Percentiles rank a stretch among this genome's conserved stretches.
Evolutionary conservation across 2,329 filamentous ascomycete species (phyloP).

Genomic region (Cladorrhinum sp.): DNA sequence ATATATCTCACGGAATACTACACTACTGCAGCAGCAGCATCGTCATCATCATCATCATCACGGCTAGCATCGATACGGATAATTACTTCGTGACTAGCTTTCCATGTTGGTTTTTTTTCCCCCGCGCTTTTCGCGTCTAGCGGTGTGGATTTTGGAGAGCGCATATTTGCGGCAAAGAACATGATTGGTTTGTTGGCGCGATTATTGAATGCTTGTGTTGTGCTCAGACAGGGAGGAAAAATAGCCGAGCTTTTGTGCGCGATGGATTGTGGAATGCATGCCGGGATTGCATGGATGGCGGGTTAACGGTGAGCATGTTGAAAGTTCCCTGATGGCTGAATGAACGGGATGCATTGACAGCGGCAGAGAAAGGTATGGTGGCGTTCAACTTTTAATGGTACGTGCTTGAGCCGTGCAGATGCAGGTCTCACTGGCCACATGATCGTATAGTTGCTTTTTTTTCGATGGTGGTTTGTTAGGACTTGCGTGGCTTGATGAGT

Average conservation of each 20-base stretch:
- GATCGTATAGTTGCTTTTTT: too few species aligned
- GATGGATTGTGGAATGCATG: not conserved
- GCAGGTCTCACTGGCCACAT: too few species aligned
- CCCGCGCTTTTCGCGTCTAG: constrained; percentile 11
- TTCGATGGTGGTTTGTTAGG: too few species aligned
- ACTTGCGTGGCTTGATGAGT: too few species aligned
- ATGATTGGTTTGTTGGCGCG: constrained; percentile 22
- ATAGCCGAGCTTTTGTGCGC: constrained; percentile 17
- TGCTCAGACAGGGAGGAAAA: too few species aligned
- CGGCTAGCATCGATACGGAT: too few species aligned
- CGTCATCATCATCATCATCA: too few species aligned
- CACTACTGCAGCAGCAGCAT: too few species aligned
- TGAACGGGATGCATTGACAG: not conserved
- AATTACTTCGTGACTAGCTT: too few species aligned
- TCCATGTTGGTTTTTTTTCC: not conserved
- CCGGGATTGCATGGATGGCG: not conserved
- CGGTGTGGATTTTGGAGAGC: constrained; percentile 1
- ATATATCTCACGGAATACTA: too few species aligned
- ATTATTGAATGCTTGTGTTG: constrained; percentile 3
- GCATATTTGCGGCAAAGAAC: constrained; percentile 15
- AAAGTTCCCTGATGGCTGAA: too few species aligned
- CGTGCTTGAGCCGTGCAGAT: too few species aligned
- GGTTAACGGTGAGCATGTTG: not conserved
- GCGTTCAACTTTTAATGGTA: not conserved
- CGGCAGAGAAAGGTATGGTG: not conserved